Conservation (phyloP, 2,329 filamentous ascomycete species). For the Chaetomiaceae sp. region DNA sequence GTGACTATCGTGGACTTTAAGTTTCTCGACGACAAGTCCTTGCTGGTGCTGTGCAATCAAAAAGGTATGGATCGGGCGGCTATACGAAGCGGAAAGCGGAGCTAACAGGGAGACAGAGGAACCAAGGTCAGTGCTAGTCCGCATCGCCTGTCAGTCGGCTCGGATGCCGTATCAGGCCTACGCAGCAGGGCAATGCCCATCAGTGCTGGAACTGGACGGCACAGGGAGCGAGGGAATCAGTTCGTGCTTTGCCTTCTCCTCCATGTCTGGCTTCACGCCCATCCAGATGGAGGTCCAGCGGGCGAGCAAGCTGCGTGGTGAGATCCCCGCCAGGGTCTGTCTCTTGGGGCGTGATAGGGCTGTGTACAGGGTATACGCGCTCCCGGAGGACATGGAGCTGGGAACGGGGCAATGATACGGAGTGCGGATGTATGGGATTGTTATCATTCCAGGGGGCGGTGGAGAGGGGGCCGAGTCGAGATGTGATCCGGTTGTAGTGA, state of each 20-base stretch:
- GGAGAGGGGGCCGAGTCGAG: too few relatives aligned
- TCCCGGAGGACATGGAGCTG: conserved; percentile 33
- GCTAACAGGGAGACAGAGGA: conserved; percentile 13
- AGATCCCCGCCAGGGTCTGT: conserved; percentile 47
- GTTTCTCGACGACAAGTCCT: conserved; percentile 58
- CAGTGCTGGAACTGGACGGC: not conserved
- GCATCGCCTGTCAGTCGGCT: conserved; percentile 15
- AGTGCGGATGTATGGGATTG: too few relatives aligned
- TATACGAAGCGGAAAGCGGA: not conserved
- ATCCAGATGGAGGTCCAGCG: conserved; percentile 50
- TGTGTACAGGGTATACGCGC: conserved; percentile 44
- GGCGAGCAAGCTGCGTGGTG: conserved; percentile 40
- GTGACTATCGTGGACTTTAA: conserved; percentile 54
- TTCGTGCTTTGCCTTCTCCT: conserved; percentile 20
- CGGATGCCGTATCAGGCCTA: conserved; percentile 9
- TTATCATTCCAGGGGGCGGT: too few relatives aligned
- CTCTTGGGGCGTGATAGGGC: conserved; percentile 46
- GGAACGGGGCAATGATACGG: not conserved
- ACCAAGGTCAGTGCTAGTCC: conserved; percentile 17
- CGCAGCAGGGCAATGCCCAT: conserved; percentile 5
- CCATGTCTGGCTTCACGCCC: conserved; percentile 35
- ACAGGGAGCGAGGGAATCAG: not conserved
- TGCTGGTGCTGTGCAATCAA: conserved; percentile 55
- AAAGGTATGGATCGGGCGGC: conserved; percentile 32
- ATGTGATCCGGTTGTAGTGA: too few relatives aligned